phyloP scores from a whole-genome alignment of 2,329 filamentous ascomycete genomes.

The Paecilomyces formosus region DNA sequence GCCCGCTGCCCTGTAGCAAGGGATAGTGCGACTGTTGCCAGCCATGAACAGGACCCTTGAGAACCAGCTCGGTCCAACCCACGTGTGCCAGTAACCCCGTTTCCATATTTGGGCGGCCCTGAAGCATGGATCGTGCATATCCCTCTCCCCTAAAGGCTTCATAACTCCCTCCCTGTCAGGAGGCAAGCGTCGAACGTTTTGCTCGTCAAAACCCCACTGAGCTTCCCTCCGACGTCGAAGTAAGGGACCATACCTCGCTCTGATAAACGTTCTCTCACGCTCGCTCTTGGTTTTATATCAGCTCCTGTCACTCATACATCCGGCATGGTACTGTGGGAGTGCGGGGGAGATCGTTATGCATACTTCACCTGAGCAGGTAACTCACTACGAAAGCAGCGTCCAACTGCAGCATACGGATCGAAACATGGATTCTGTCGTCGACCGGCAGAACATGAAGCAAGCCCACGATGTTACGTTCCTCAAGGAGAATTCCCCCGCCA shows the following conservation, averaged over 20 bases:
- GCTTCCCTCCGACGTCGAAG: neutral
- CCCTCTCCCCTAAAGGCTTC: neutral
- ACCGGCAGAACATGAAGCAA: conserved; percentile 16
- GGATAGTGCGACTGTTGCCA: neutral
- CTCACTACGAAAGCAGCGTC: neutral
- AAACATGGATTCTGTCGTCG: neutral
- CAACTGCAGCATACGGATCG: neutral
- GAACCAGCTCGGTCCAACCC: neutral
- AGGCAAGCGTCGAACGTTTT: neutral
- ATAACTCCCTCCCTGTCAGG: conserved; percentile 1
- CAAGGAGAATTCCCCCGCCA: conserved; percentile 9
- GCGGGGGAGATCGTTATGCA: neutral
- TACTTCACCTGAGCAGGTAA: neutral
- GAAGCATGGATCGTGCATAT: neutral
- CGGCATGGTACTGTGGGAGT: neutral
- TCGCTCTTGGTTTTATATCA: neutral
- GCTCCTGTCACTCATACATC: neutral
- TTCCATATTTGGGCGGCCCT: neutral
- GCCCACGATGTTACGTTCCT: neutral
- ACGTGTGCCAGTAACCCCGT: neutral
- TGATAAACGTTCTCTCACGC: neutral
- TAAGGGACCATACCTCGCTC: neutral
- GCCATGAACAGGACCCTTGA: neutral
- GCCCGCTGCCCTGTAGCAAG: neutral
- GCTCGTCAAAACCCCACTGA: neutral